phyloP scores from a whole-genome alignment of 2,329 filamentous ascomycete species.

The Xylaria sp. region DNA sequence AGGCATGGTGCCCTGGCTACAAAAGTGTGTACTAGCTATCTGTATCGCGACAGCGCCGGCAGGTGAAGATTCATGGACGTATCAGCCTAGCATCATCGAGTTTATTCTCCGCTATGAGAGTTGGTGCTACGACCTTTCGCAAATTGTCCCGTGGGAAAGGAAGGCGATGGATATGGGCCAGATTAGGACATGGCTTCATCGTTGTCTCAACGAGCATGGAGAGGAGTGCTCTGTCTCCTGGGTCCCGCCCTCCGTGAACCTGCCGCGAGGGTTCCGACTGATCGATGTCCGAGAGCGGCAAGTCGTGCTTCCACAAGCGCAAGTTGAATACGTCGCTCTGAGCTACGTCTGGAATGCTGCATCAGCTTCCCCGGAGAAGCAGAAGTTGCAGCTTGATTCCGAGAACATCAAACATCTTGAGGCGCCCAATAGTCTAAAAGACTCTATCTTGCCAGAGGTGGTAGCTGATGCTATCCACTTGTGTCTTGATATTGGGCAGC shows the following conservation, averaged over 20 bases:
- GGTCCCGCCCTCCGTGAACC: neutral
- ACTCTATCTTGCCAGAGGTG: conserved; percentile 1
- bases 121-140: conserved; percentile 10
- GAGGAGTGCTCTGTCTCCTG: no score
- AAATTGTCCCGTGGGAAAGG: conserved; percentile 6
- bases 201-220: conserved; percentile 12
- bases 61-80: neutral
- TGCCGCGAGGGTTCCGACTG: conserved; percentile 10
- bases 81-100: conserved; percentile 7
- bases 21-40: conserved; percentile 15
- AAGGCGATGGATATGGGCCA: neutral
- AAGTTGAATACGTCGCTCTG: conserved; percentile 6
- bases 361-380: conserved; percentile 3
- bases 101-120: conserved; percentile 11
- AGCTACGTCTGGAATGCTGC: conserved; percentile 20
- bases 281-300: conserved; percentile 11
- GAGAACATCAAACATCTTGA: neutral
- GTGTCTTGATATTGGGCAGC: conserved; percentile 5
- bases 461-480: conserved; percentile 15
- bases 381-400: conserved; percentile 1
- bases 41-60: neutral
- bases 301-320: neutral
- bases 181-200: conserved; percentile 11
- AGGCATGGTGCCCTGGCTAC: neutral
- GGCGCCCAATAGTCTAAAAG: neutral